Percentiles rank a stretch among this genome's conserved stretches.
phyloP scores from a whole-genome alignment of 108 stramenopile species.

The Fragilaria crotonensis region DNA sequence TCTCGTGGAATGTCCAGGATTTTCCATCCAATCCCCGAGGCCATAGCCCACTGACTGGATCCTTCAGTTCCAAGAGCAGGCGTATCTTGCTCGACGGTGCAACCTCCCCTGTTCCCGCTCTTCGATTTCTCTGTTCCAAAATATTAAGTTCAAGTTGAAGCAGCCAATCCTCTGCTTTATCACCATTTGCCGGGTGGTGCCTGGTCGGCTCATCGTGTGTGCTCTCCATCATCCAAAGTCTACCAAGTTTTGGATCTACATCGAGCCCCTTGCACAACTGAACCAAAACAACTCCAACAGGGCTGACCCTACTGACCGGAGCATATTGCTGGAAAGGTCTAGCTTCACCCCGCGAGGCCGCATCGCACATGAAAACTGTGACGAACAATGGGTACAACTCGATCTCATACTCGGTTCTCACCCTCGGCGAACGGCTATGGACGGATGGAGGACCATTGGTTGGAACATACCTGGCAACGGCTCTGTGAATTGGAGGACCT shows the following conservation, averaged over 20 bases:
- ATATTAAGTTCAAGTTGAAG: slow-evolving; percentile 64
- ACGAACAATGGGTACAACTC: slow-evolving; percentile 82
- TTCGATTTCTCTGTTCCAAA: slow-evolving; percentile 46
- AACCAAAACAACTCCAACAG: slow-evolving; percentile 50
- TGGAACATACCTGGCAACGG: slow-evolving; percentile 59
- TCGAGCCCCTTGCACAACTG: slow-evolving; percentile 70
- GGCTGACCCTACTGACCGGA: slow-evolving; percentile 66
- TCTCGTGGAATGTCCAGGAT: slow-evolving; percentile 23
- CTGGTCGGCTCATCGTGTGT: slow-evolving; percentile 18
- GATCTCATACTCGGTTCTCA: slow-evolving; percentile 65
- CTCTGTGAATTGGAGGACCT: slow-evolving; percentile 79
- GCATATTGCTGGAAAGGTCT: slow-evolving; percentile 79
- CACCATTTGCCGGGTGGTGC: slow-evolving; percentile 1
- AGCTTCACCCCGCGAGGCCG: slow-evolving; percentile 64
- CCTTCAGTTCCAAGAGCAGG: slow-evolving; percentile 70
- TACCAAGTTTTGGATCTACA: slow-evolving; percentile 50
- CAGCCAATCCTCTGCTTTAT: slow-evolving; percentile 39
- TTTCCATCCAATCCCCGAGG: slow-evolving; percentile 55
- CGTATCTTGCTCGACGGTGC: slow-evolving; percentile 21
- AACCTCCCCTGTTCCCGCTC: slow-evolving; percentile 24
- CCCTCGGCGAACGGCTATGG: slow-evolving; percentile 9
- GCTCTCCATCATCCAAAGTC: slow-evolving; percentile 62
- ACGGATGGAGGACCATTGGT: slow-evolving; percentile 9
- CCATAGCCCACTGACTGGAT: slow-evolving; percentile 67
- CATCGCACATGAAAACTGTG: slow-evolving; percentile 77